Base-by-base conservation (phyloP, 495 filamentous ascomycete genomes). In the Neurospora sp. region DNA sequence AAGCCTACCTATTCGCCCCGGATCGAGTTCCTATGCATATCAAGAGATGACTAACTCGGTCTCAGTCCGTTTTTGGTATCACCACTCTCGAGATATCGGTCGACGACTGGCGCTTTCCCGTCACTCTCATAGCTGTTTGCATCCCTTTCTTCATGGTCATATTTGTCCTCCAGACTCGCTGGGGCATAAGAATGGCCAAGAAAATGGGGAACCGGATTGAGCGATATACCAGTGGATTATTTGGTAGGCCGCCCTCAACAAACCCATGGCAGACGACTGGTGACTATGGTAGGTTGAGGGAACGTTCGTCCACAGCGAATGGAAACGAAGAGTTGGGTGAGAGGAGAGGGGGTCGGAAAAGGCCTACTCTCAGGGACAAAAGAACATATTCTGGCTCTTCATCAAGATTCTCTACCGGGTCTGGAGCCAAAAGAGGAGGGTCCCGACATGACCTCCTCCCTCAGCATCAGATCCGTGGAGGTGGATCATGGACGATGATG, bases 111-210 rank as follows among this genome's bases (percentile, higher is more conserved):
- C 73, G 73, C 9, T 81, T 81, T 41, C 70, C 77, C 10, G 75
- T 78, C 6, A 79, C 78, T 7, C 76, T 82, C 69, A 71, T 81
- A 4, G 45, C 73, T 31, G 77, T 82, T 10, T 79, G 79, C 73
- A 73, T 82, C 5, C 81, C 79, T 14, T 79, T 80, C 41, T 79
- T 82, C 44, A 31, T 82, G 20, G 70, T 81, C 35, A 77, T 81
- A 40, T 44, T 78, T 12, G 70, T 79, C 16, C 69, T 80, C 31
- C 78, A 80, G 39, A 81, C 76, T 7, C 71, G 77, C 9, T 65
- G 72, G 17, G 75, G 72, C 20, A 74, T 79, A 74, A 72, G 65
- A 16, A 40, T n/a, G 0, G 71, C 69, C 2, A 48, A 70, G 39
- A 72, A 73, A 1, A 53, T 48, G 10, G 69, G 73, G 12, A 48